These are phyloP conservation scores for Yamadazyma buinensis DNA, from an alignment of 1,139 yeast species.

Conservation along the genomic window DNA sequence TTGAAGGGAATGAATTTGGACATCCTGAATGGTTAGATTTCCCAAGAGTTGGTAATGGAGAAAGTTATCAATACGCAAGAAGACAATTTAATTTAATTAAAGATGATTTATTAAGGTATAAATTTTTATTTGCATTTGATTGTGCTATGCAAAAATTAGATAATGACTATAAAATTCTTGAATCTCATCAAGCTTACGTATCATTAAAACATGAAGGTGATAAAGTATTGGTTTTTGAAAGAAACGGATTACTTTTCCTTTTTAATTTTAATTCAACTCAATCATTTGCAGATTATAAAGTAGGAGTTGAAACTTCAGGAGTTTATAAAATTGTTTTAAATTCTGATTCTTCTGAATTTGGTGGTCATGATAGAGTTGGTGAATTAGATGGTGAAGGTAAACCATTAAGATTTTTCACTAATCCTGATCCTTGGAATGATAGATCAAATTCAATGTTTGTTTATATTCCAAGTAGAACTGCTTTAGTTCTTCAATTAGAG, in stretches of 20 bases:
- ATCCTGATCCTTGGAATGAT: slow-evolving; percentile 74
- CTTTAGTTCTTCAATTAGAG: slow-evolving; percentile 44
- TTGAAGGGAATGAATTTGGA: slow-evolving; percentile 98
- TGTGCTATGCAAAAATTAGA: slow-evolving; percentile 79
- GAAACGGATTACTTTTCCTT: slow-evolving; percentile 78
- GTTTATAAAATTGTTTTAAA: slow-evolving; percentile 69
- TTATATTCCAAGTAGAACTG: slow-evolving; percentile 82
- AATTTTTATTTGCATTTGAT: slow-evolving; percentile 75
- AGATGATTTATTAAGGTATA: slow-evolving; percentile 77
- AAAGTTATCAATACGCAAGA: slow-evolving; percentile 90
- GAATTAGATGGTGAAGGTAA: slow-evolving; percentile 39
- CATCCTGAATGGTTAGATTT: slow-evolving; percentile 99
- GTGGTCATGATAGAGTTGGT: slow-evolving; percentile 79
- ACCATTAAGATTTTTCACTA: slow-evolving; percentile 55
- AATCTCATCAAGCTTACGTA: slow-evolving; percentile 77
- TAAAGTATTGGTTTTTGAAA: slow-evolving; percentile 83
- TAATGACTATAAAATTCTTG: slow-evolving; percentile 64
- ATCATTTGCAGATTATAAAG: slow-evolving; percentile 80
- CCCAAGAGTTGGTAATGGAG: slow-evolving; percentile 85
- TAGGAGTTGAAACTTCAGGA: slow-evolving; percentile 84
- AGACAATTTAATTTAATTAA: slow-evolving; percentile 86
- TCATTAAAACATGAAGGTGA: slow-evolving; percentile 86
- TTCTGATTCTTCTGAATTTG: slow-evolving; percentile 66
- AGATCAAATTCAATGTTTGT: slow-evolving; percentile 74
- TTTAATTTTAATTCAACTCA: slow-evolving; percentile 87